These are phyloP conservation scores for Ceratonia siliqua DNA, from an alignment of 306 rosid genomes.

Conservation along the genomic window DNA sequence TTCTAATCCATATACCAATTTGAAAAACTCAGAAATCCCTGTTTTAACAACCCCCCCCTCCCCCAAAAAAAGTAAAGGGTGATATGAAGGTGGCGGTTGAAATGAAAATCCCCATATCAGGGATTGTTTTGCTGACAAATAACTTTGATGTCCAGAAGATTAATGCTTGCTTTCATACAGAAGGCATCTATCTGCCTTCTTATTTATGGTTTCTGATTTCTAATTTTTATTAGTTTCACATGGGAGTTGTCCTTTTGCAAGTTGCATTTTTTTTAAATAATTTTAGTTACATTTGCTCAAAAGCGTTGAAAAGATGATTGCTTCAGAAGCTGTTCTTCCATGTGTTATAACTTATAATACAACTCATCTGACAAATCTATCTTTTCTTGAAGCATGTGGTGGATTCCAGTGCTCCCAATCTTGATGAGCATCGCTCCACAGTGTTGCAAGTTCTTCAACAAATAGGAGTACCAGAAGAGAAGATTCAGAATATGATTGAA, in stretches of 20 bases:
- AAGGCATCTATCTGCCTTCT: background rate
- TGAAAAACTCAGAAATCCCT: background rate
- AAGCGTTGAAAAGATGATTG: background rate
- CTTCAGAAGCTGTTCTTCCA: conserved; percentile 15
- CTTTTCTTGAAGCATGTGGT: conserved; percentile 75
- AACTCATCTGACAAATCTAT: conserved; percentile 24
- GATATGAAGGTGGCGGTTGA: background rate
- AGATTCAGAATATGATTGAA: conserved; percentile 87
- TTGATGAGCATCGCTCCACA: conserved; percentile 84
- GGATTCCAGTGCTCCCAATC: conserved; percentile 94
- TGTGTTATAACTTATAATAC: background rate
- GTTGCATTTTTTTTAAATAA: background rate
- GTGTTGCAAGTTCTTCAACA: conserved; percentile 84
- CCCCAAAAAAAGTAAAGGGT: background rate
- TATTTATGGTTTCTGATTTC: background rate
- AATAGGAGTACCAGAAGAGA: conserved; percentile 79
- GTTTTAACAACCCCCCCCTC: background rate
- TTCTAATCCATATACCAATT: conserved; percentile 15
- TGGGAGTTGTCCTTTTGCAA: background rate
- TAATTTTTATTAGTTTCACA: background rate
- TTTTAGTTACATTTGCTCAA: background rate
- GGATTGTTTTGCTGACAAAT: background rate
- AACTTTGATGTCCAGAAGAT: background rate
- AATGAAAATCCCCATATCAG: background rate
- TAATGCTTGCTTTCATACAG: background rate